Base-by-base conservation (phyloP, 179 eudicot genomes). In the Camellia oleifera region DNA sequence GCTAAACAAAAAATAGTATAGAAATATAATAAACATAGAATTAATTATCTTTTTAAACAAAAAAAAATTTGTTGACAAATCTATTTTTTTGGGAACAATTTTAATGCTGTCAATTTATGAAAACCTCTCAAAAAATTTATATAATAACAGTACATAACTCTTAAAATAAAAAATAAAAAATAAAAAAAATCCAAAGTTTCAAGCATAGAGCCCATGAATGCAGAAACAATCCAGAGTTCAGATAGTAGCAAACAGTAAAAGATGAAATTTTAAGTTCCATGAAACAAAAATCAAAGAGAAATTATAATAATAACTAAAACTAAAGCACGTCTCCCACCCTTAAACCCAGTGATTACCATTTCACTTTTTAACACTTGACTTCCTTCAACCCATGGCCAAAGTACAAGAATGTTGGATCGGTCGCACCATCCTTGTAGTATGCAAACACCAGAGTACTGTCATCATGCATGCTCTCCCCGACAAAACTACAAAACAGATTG, bases 381-480 rank as follows among this genome's bases (percentile, higher is more conserved):
- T 90, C 92, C 89, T 84, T 88, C 68, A 88, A 75, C 91, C 91
- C 92, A 74, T 88, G 85, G 52, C 77, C 88, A 6, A 88, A 83
- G 86, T 90, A 88, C 81, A 88, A 80, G 81, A 90, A 90, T 23
- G 92, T 90, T 0, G 92, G 92, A 78, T 90, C 88, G n/a, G 85
- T 72, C 0, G 92, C 88, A 23, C 91, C 91, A 0, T 90, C 92
- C 80, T 86, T 86, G 88, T 90, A 90, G 82, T 90, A 90, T 42
- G 92, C 92, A 82, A 90, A 88, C 46, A 90, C 92, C 78, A 90
- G 4, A 72, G 82, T 58, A 60, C 86, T 23, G 45, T 90, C 91
- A 74, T 90, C 91, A 42, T 72, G 80, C 92, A 88, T 90, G 88
- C 92, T 77, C 86, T 90, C 89, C 77, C 92, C 92, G 65, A 88